Percentiles rank a stretch among this genome's conserved stretches.
phyloP scores from a whole-genome alignment of 2,329 filamentous ascomycete genomes.

The Cladosporium oxysporum region DNA sequence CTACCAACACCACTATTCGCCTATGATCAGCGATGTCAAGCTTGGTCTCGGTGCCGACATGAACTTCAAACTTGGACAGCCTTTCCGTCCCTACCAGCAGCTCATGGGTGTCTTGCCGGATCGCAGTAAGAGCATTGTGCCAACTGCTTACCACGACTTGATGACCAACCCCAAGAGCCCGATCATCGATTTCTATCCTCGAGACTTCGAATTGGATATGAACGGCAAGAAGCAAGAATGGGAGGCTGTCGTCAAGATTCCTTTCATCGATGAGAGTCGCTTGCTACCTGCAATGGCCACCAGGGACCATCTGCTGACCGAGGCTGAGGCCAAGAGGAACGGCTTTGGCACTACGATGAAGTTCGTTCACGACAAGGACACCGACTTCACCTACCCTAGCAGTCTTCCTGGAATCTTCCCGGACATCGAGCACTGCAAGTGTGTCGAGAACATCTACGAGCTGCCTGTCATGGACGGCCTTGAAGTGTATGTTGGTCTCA shows the following conservation, averaged over 20 bases:
- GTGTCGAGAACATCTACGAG: conserved; percentile 95
- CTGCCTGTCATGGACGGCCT: conserved; percentile 89
- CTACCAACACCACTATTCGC: conserved; percentile 94
- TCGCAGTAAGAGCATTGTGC: conserved; percentile 95
- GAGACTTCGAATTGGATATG: conserved; percentile 98
- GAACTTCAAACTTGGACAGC: conserved; percentile 90
- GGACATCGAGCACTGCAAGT: conserved; percentile 81
- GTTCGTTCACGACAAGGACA: conserved; percentile 78
- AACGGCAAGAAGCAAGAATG: conserved; percentile 99
- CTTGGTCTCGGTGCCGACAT: conserved; percentile 84
- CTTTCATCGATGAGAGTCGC: conserved; percentile 92
- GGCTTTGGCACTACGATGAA: conserved; percentile 90
- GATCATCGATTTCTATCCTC: conserved; percentile 96
- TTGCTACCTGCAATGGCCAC: conserved; percentile 83
- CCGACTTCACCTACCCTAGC: conserved; percentile 82
- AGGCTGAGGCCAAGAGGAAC: conserved; percentile 80
- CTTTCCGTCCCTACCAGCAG: conserved; percentile 93
- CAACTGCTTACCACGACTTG: conserved; percentile 78
- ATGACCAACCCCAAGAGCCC: conserved; percentile 91
- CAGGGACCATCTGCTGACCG: conserved; percentile 74
- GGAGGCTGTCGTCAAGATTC: conserved; percentile 98
- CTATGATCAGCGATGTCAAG: conserved; percentile 93
- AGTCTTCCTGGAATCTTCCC: conserved; percentile 89
- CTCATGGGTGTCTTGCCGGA: conserved; percentile 98
- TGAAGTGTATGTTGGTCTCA: conserved; percentile 79